phyloP scores from a whole-genome alignment of 805 yeast genomes.

The Starmerella khaoyaiensis region DNA sequence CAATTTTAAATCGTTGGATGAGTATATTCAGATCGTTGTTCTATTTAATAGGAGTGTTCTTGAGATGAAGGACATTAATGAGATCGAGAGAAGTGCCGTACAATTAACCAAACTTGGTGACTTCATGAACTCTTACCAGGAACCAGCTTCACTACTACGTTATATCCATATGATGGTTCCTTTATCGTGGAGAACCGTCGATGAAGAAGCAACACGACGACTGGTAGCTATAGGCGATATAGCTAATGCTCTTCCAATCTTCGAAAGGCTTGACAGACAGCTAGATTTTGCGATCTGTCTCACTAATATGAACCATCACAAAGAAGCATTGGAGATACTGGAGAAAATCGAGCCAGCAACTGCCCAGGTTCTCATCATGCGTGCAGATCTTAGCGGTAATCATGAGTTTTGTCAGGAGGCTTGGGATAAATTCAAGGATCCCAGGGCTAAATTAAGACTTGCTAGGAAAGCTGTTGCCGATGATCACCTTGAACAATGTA shows the following conservation, averaged over 20 bases:
- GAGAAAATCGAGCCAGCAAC: slow-evolving; percentile 55
- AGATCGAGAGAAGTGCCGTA: slow-evolving; percentile 84
- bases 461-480: slow-evolving; percentile 46
- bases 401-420: slow-evolving; percentile 70
- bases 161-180: slow-evolving; percentile 65
- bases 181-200: slow-evolving; percentile 76
- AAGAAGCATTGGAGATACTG: slow-evolving; percentile 50
- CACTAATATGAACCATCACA: slow-evolving; percentile 68
- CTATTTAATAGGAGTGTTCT: slow-evolving; percentile 81
- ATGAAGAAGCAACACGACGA: slow-evolving; percentile 69
- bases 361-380: slow-evolving; percentile 68
- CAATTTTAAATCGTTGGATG: slow-evolving; percentile 37
- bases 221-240: slow-evolving; percentile 74
- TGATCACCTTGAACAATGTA: slow-evolving; percentile 41
- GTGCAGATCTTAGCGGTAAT: slow-evolving; percentile 74
- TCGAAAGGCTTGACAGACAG: slow-evolving; percentile 60
- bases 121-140: slow-evolving; percentile 5
- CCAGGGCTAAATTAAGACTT: slow-evolving; percentile 74
- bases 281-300: slow-evolving; percentile 83
- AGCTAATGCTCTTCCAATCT: slow-evolving; percentile 79
- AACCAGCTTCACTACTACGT: slow-evolving; percentile 31
- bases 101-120: slow-evolving; percentile 89
- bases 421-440: slow-evolving; percentile 74
- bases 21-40: slow-evolving; percentile 69
- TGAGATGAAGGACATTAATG: slow-evolving; percentile 68